A percentile compares a stretch with the other conserved stretches of the same genome.
phyloP scores from a whole-genome alignment of 73 alveolate genomes.

The Symbiodinium pilosum region DNA sequence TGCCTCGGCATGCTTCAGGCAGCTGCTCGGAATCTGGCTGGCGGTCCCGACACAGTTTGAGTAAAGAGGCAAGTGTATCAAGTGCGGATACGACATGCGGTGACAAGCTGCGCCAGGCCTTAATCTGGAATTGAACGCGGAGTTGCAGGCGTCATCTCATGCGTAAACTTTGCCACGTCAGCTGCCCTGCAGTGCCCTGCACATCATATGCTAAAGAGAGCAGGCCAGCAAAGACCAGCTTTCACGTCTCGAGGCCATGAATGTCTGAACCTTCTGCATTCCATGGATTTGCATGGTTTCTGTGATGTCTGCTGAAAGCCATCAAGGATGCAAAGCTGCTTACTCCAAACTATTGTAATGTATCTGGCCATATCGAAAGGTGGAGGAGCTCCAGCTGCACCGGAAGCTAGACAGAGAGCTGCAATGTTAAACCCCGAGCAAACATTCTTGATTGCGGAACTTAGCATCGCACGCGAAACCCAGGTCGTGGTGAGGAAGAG shows the following conservation, averaged over 20 bases:
- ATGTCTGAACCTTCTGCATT: too few relatives aligned
- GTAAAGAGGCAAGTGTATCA: background rate
- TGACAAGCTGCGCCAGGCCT: background rate
- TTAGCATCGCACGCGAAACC: background rate
- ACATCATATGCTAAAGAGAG: background rate
- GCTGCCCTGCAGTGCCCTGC: background rate
- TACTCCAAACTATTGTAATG: too few relatives aligned
- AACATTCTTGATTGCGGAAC: too few relatives aligned
- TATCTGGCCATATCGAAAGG: background rate
- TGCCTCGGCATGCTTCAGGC: background rate
- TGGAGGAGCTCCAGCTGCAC: conserved; percentile 36
- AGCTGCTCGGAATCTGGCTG: conserved; percentile 17
- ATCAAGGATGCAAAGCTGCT: too few relatives aligned
- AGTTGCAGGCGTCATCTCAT: background rate
- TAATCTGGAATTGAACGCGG: background rate
- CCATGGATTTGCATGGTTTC: too few relatives aligned
- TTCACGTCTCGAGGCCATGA: background rate
- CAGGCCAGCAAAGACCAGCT: conserved; percentile 1
- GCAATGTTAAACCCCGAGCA: too few relatives aligned
- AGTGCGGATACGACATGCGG: too few relatives aligned
- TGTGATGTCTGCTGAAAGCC: too few relatives aligned
- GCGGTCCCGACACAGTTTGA: conserved; percentile 11
- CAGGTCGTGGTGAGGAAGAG: conserved; percentile 70
- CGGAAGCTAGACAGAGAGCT: conserved; percentile 50
- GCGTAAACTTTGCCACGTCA: background rate